phyloP scores from a whole-genome alignment of 495 filamentous ascomycete genomes.

The Endocarpon pusillum region DNA sequence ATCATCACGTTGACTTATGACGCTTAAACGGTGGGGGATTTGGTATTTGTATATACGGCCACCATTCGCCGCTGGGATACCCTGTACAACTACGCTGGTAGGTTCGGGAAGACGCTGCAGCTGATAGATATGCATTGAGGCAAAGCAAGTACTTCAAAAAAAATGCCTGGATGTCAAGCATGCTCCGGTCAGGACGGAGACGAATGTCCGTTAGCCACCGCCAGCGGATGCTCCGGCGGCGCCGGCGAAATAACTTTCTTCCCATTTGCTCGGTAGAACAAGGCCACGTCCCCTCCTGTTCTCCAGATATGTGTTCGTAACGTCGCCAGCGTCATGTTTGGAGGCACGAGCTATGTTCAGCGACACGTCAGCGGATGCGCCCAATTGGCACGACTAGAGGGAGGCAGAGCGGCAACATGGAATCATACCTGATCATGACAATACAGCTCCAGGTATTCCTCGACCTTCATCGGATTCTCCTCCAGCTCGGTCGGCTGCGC shows the following conservation, averaged over 20 bases:
- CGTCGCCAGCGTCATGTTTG: constrained; percentile 80
- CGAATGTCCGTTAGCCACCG: too few species aligned
- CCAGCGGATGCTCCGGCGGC: too few species aligned
- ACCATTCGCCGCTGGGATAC: too few species aligned
- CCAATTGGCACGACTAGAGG: background rate
- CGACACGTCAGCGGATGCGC: constrained; percentile 6
- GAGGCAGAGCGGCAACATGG: constrained; percentile 4
- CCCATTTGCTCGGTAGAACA: constrained; percentile 84
- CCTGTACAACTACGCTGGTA: too few species aligned
- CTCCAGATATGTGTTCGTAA: constrained; percentile 86
- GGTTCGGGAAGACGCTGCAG: too few species aligned
- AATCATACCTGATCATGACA: constrained; percentile 68
- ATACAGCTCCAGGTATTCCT: constrained; percentile 86
- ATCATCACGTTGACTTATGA: too few species aligned
- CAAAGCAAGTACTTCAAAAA: too few species aligned
- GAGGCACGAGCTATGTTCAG: constrained; percentile 32
- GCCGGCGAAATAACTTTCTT: constrained; percentile 43
- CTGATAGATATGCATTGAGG: too few species aligned
- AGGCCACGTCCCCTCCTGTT: constrained; percentile 69
- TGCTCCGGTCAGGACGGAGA: too few species aligned
- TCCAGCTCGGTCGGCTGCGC: constrained; percentile 34
- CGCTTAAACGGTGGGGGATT: too few species aligned
- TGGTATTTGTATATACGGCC: too few species aligned
- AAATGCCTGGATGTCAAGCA: too few species aligned
- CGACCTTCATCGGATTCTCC: constrained; percentile 50